Percentiles rank a stretch among this genome's conserved stretches.
Evolutionary conservation across 441 rosid genomes (phyloP).

Genomic region (Syzygium malaccense): DNA sequence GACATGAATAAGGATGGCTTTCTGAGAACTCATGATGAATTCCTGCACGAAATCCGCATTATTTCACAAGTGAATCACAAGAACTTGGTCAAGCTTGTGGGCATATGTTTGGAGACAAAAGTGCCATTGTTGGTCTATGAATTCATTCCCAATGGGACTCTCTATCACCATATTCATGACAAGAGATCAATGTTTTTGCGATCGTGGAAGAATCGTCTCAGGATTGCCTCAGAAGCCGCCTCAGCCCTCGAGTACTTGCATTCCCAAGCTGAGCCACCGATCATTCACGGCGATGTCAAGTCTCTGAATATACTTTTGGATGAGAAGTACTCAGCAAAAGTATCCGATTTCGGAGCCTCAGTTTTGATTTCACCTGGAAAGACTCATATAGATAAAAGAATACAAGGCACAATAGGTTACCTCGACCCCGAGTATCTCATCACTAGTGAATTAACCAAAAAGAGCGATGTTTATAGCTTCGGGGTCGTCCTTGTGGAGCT

Average conservation of each 20-base stretch:
- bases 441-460: background rate
- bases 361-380: background rate
- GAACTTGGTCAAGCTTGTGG: background rate
- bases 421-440: background rate
- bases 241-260: background rate
- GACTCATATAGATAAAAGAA: background rate
- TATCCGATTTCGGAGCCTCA: background rate
- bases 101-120: background rate
- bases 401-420: background rate
- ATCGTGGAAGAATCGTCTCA: background rate
- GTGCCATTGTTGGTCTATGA: background rate
- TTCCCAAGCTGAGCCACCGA: rapidly evolving
- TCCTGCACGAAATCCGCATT: rapidly evolving
- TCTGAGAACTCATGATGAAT: background rate
- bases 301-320: background rate
- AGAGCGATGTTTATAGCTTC: background rate
- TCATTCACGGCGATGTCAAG: background rate
- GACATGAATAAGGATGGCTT: rapidly evolving
- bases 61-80: background rate
- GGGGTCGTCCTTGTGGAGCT: background rate
- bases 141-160: background rate
- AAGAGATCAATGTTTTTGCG: background rate
- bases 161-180: background rate
- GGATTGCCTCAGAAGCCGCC: background rate
- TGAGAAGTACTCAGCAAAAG: rapidly evolving